phyloP scores from a whole-genome alignment of 2,329 filamentous ascomycete species.

The Mariannaea elegans region DNA sequence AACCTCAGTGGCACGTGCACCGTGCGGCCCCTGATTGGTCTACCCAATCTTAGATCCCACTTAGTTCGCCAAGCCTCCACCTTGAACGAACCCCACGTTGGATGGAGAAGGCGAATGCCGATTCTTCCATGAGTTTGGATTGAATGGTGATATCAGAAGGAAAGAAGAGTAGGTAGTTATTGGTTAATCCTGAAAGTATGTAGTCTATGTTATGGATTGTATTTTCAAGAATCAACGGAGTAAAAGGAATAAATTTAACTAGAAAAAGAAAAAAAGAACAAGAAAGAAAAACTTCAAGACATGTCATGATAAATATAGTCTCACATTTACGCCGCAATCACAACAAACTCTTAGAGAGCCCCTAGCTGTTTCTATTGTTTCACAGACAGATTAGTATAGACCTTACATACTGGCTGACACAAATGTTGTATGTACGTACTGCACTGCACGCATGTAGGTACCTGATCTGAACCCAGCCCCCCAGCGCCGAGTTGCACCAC shows the following conservation, averaged over 20 bases:
- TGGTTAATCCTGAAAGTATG: too few relatives aligned
- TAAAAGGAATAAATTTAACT: too few relatives aligned
- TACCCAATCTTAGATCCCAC: constrained; percentile 26
- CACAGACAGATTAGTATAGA: too few relatives aligned
- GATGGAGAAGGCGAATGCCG: not conserved
- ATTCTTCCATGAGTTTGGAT: constrained; percentile 3
- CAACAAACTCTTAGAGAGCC: too few relatives aligned
- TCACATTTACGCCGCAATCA: not conserved
- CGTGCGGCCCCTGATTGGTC: constrained; percentile 28
- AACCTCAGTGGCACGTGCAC: constrained; percentile 42
- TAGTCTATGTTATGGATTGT: too few relatives aligned
- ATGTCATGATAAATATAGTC: constrained; percentile 4
- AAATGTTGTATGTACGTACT: not conserved
- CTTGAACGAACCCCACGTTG: constrained; percentile 9
- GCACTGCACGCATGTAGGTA: constrained; percentile 3
- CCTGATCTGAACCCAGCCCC: constrained; percentile 2
- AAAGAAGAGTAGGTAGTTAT: not conserved
- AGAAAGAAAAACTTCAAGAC: too few relatives aligned
- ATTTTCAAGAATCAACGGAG: too few relatives aligned
- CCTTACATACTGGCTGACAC: too few relatives aligned
- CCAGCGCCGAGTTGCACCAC: constrained; percentile 17
- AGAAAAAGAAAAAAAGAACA: too few relatives aligned
- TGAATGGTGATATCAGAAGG: not conserved
- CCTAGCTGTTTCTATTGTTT: too few relatives aligned
- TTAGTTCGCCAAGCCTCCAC: constrained; percentile 18